Base-by-base conservation (phyloP, 345 rosid genomes). In the Pseudoturritis turrita region DNA sequence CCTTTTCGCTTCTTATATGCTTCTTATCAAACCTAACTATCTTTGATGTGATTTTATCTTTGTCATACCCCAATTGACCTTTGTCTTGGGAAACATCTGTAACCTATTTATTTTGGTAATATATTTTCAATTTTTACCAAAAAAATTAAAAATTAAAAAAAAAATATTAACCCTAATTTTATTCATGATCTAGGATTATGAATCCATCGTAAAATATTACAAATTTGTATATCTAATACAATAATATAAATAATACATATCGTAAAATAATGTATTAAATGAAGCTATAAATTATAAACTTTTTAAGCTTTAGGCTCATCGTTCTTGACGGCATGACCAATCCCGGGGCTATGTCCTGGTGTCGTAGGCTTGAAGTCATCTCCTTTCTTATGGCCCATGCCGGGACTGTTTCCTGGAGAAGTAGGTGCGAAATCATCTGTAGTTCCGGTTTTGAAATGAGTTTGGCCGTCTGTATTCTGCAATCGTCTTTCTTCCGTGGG, bases 271-370 rank as follows among this genome's bases (percentile, higher is more conserved):
- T 36, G 65, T 61, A 68, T 18, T 44, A 44, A 62, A 62, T 62
- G 33, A 53, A 53, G 44, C 74, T 62, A 62, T 21, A 54, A 75
- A 45, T 36, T 43, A 68, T 23, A 7, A 3, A 4, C 0, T 36
- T 15, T 31, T 70, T 81, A 87, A 23, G 74, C 53, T 55, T 71
- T 78, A 43, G 74, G 77, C 49, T 76, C 81, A 13, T 61, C 55
- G 31, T 59, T 76, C 63, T 53, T 53, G 65, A 68, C 36, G 54
- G 65, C 65, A 76, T 87, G 89, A 44, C 87, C 88, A 31, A 81
- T 55, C 1, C 86, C 89, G 1, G 84, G 87, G 71, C 87, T 85
- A 62, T 79, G 85, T 12, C 85, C 83, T 1, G 88, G 89, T 40
- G 62, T 43, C 1, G 84, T 84, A n/a, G 90, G 83, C 28, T 75